These are phyloP conservation scores for Nemania serpens DNA, from an alignment of 2,329 filamentous ascomycete genomes.

Conservation along the genomic window DNA sequence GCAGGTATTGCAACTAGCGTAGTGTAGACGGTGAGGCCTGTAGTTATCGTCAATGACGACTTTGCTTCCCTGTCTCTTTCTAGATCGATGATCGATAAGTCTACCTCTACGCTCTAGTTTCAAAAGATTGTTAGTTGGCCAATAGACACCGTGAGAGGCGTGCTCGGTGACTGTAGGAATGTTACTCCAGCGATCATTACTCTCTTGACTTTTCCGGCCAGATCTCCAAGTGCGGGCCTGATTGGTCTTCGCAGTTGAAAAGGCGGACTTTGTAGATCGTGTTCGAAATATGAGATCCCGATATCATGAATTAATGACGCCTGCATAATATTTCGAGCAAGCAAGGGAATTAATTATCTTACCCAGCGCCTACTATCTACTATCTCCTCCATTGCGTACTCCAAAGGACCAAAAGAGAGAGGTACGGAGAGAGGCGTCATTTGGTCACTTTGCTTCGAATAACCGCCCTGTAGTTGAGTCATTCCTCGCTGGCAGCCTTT, in stretches of 20 bases:
- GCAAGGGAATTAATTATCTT: background rate
- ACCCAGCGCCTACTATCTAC: too few species aligned
- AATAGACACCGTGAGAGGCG: too few species aligned
- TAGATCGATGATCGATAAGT: background rate
- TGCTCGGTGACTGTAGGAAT: too few species aligned
- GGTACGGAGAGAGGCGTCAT: too few species aligned
- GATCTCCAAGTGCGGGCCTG: background rate
- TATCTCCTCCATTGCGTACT: too few species aligned
- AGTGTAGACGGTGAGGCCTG: too few species aligned
- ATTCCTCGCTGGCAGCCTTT: conserved; percentile 11
- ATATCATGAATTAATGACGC: conserved; percentile 9
- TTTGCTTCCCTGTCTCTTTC: too few species aligned
- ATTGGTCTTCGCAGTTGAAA: background rate
- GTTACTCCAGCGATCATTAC: background rate
- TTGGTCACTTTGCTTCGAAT: background rate
- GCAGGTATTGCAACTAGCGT: too few species aligned
- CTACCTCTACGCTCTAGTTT: background rate
- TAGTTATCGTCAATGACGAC: too few species aligned
- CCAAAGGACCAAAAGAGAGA: too few species aligned
- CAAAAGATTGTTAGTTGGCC: background rate
- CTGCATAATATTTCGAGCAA: conserved; percentile 11
- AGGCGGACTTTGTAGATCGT: background rate
- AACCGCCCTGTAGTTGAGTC: conserved; percentile 2
- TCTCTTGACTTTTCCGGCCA: conserved; percentile 7
- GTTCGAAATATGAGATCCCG: conserved; percentile 14